Evolutionary conservation across 2,329 filamentous ascomycete species (phyloP).

Genomic region (Colletotrichum coccodes): DNA sequence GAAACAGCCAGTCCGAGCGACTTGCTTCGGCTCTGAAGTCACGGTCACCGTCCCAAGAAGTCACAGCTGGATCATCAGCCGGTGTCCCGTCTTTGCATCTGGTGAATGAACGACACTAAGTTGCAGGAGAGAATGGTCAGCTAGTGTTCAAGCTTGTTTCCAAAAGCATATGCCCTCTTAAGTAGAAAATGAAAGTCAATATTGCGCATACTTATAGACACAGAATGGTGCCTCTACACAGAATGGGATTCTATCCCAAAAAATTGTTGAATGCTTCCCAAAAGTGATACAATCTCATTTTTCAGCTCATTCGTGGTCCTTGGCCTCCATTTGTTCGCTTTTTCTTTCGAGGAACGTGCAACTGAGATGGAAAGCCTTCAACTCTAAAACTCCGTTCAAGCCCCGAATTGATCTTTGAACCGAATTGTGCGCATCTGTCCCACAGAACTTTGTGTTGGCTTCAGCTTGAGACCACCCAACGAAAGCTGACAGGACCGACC

Average conservation of each 20-base stretch:
- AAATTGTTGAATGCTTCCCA: background rate
- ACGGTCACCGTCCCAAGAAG: no score
- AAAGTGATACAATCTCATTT: background rate
- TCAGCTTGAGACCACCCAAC: slow-evolving; percentile 2
- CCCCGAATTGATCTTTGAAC: background rate
- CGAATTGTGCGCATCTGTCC: background rate
- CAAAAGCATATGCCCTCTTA: no score
- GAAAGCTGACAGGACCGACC: background rate
- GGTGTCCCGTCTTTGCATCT: no score
- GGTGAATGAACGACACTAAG: no score
- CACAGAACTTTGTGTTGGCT: background rate
- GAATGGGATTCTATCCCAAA: background rate
- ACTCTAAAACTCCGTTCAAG: background rate
- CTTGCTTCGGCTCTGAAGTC: no score
- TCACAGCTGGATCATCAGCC: no score
- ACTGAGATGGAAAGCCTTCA: background rate
- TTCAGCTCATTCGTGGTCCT: no score
- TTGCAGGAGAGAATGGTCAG: no score
- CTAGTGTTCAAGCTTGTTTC: no score
- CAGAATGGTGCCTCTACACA: no score
- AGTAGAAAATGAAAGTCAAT: background rate
- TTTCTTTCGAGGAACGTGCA: background rate
- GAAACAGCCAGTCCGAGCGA: no score
- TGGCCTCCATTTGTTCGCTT: background rate
- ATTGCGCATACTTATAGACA: no score